Base-by-base conservation (phyloP, 371 early-diverging fungal genomes). In the Mortierella sp. region DNA sequence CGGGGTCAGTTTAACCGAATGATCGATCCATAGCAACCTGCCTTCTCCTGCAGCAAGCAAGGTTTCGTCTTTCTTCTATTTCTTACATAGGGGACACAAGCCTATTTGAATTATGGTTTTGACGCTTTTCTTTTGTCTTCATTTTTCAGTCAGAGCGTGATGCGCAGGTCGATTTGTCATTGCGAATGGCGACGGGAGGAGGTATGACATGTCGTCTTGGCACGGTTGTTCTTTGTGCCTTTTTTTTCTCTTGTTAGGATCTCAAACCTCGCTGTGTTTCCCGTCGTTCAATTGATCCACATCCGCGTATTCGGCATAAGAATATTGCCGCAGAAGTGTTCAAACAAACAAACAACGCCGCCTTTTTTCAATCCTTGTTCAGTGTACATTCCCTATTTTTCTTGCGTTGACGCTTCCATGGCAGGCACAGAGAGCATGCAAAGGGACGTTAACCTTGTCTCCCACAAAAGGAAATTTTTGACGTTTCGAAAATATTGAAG, bases 101-200 rank as follows among this genome's bases (percentile, higher is more conserved):
- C 65, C 38, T 65, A 43, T 71, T 46, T 71, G 21, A 14, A 27
- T 71, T 71, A 71, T 44, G 43, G 48, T 71, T 70, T 43, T 71
- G 43, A 46, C 46, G 14, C 27, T 29, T 71, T 60, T 16, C 14
- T 12, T 46, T 46, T 12, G 12, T 60, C 14, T 51, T 32, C 12
- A 21, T 11, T 4, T 27, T 56, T 12, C 12, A 60, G 32, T 16
- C 60, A 32, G n/a, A 60, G 32, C 14, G 32, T 29, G 32, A 60
- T 51, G 51, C 51, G 51, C 51, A 51, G 51, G 14, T 60, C 32
- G 29, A 60, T 60, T 60, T 29, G 58, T 58, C 58, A 58, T 58
- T 12, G n/a, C 29, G 29, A 21, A 54, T 4, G 24, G 24, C 21
- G 1, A 46, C 11, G 14, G 46, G 12, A 11, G 44, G 44, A 2